Conservation (phyloP, 176 grass and related monocot species). For the Panicum miliaceum region DNA sequence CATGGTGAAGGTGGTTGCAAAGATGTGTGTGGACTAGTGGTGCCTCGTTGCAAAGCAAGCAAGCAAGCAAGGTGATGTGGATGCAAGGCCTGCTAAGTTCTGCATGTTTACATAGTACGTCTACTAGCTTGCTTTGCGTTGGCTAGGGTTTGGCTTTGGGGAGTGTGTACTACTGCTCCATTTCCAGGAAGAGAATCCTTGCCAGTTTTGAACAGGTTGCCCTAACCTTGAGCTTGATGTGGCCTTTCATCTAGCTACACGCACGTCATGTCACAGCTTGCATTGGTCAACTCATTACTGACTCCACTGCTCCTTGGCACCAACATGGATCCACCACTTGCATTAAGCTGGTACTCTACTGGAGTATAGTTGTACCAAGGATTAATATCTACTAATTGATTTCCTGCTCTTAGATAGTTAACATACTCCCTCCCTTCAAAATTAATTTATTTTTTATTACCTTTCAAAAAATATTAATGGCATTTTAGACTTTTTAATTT, state of each 20-base stretch:
- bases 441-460: too few relatives aligned
- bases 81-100: not conserved
- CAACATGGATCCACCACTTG: not conserved
- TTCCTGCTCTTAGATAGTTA: too few relatives aligned
- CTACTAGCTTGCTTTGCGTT: not conserved
- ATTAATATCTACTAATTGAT: too few relatives aligned
- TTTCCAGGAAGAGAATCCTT: conserved; percentile 58
- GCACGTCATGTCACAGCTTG: conserved; percentile 8
- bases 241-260: conserved; percentile 15
- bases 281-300: not conserved
- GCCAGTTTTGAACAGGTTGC: conserved; percentile 53
- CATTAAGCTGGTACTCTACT: not conserved
- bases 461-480: too few relatives aligned
- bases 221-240: conserved; percentile 30
- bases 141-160: conserved; percentile 28
- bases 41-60: conserved; percentile 27
- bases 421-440: too few relatives aligned
- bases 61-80: not conserved
- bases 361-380: too few relatives aligned
- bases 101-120: not conserved
- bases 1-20: conserved; percentile 30
- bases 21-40: conserved; percentile 27
- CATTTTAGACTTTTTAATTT: too few relatives aligned
- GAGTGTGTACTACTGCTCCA: conserved; percentile 34
- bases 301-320: not conserved